These are phyloP conservation scores for Globisporangium nodosum DNA, from an alignment of 352 stramenopile genomes.

Conservation along the genomic window DNA sequence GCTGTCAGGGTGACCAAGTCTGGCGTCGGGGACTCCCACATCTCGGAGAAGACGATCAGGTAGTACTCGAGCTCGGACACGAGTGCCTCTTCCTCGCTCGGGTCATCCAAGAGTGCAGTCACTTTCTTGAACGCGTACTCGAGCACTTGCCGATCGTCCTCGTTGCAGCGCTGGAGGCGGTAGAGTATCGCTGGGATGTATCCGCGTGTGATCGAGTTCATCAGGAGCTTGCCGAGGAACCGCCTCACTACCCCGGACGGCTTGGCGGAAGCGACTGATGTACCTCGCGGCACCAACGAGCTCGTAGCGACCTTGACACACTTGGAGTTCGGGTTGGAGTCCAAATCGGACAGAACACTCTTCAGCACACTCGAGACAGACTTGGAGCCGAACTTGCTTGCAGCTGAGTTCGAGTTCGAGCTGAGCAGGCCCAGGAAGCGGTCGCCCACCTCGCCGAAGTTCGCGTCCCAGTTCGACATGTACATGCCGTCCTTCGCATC, in stretches of 20 bases:
- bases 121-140: conserved; percentile 19
- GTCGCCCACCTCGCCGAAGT: conserved; percentile 32
- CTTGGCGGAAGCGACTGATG: too few relatives aligned
- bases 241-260: conserved; percentile 21
- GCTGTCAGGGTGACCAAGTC: conserved; percentile 10
- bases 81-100: conserved; percentile 20
- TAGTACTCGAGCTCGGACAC: conserved; percentile 37
- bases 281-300: too few relatives aligned
- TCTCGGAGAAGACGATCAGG: conserved; percentile 47
- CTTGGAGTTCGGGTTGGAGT: conserved; percentile 19
- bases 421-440: conserved; percentile 22
- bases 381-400: conserved; percentile 9
- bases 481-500: conserved; percentile 23
- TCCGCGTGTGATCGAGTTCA: conserved; percentile 11
- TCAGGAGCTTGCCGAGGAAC: conserved; percentile 24
- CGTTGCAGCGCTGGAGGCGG: conserved; percentile 26
- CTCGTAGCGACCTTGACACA: conserved; percentile 8
- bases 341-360: conserved; percentile 16
- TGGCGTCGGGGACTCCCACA: conserved; percentile 37
- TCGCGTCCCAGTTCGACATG: conserved; percentile 29
- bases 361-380: conserved; percentile 20
- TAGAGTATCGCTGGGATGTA: conserved; percentile 36
- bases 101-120: not conserved
- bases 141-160: conserved; percentile 20
- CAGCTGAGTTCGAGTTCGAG: not conserved